phyloP scores from a whole-genome alignment of 495 filamentous ascomycete species.

The Lentithecium fluviatile region DNA sequence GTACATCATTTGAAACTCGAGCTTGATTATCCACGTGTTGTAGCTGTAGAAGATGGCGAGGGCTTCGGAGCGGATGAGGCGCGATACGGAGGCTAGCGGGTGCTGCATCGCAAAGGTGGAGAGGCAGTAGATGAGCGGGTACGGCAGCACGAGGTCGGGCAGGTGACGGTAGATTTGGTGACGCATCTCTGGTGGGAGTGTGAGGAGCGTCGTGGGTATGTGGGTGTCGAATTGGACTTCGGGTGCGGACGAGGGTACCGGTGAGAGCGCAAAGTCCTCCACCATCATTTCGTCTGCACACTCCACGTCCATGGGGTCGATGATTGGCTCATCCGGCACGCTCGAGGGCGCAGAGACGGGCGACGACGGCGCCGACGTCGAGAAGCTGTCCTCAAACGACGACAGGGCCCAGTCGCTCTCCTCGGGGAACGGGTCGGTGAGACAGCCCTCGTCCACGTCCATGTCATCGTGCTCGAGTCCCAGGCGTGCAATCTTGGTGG shows the following conservation, averaged over 20 bases:
- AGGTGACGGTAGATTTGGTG: slow-evolving; percentile 32
- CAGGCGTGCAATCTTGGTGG: slow-evolving; percentile 26
- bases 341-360: neutral
- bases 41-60: slow-evolving; percentile 37
- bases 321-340: slow-evolving; percentile 4
- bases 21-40: slow-evolving; percentile 37
- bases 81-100: slow-evolving; percentile 31
- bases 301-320: neutral
- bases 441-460: slow-evolving; percentile 7
- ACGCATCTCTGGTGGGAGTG: slow-evolving; percentile 33
- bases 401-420: slow-evolving; percentile 14
- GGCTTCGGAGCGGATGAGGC: slow-evolving; percentile 31
- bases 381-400: neutral
- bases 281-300: neutral
- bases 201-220: slow-evolving; percentile 12
- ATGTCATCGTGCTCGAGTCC: slow-evolving; percentile 23
- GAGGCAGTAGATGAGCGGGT: slow-evolving; percentile 38
- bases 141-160: slow-evolving; percentile 28
- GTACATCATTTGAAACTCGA: slow-evolving; percentile 36
- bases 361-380: slow-evolving; percentile 12
- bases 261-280: neutral
- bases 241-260: neutral
- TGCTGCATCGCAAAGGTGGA: slow-evolving; percentile 34
- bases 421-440: slow-evolving; percentile 10
- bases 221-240: neutral